Conservation (phyloP, 2,329 filamentous ascomycete species). For the Cryphonectria nitschkei region DNA sequence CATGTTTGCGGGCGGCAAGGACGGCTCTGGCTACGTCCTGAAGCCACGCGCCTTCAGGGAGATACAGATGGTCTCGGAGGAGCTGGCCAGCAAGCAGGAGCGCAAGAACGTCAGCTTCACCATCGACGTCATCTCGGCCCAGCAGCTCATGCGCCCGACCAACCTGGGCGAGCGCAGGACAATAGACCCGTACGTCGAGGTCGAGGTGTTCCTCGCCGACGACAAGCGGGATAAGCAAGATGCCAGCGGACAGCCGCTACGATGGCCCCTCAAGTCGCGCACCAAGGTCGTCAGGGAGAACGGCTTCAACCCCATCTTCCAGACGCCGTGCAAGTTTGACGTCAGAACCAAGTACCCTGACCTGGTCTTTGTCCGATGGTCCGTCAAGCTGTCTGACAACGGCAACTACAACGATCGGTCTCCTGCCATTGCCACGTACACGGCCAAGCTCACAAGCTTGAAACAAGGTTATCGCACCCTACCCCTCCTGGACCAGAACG, state of each 20-base stretch:
- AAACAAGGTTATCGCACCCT: conserved; percentile 92
- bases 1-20: conserved; percentile 91
- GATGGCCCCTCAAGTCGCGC: conserved; percentile 72
- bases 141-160: conserved; percentile 84
- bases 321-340: conserved; percentile 76
- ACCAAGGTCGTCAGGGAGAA: conserved; percentile 85
- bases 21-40: conserved; percentile 88
- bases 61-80: conserved; percentile 59
- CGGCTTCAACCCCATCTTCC: conserved; percentile 90
- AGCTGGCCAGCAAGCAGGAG: conserved; percentile 66
- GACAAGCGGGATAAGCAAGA: conserved; percentile 90
- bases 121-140: conserved; percentile 89
- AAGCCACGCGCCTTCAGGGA: conserved; percentile 87
- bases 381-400: conserved; percentile 83
- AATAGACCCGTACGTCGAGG: conserved; percentile 91
- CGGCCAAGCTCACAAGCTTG: conserved; percentile 85
- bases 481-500: conserved; percentile 84
- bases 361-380: conserved; percentile 91
- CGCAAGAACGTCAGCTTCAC: conserved; percentile 83
- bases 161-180: conserved; percentile 59
- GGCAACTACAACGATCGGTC: conserved; percentile 68
- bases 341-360: conserved; percentile 94
- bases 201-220: conserved; percentile 92
- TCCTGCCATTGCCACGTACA: conserved; percentile 81
- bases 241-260: conserved; percentile 46